Evolutionary conservation across 305 asterid species (phyloP), one percentile per base, ranked within the genome.

Genomic region (Fraxinus latifolia): DNA sequence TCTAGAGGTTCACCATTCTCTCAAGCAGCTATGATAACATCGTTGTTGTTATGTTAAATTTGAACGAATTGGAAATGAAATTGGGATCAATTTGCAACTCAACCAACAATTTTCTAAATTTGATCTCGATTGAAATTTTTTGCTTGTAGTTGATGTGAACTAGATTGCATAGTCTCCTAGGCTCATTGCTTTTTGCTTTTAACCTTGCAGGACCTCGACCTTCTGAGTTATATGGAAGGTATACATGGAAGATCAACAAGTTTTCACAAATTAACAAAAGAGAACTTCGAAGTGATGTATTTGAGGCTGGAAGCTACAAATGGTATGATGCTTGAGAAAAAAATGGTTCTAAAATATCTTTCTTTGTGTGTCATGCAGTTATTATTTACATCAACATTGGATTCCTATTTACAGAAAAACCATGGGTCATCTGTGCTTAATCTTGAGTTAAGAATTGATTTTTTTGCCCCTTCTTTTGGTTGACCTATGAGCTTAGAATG

Each of bases 221-320:
- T 85, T 85, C 94, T 17, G 93, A 90, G 58, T 89, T 96, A 73
- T 95, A 90, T 89, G 99, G 98, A 77, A 93, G 81, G 84, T 77
- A 91, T 87, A 93, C 98, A 8, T 96, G 99, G 99, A 96, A 91
- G 90, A 93, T 96, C 87, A 93, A 92, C 55, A 91, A 95, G 47
- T 95, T 93, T 84, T 92, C 98, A 73, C 95, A 92, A 87, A 90
- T 92, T 68, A 92, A 91, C 91, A 92, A 93, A 94, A 88, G 97
- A 87, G 99, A 96, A 85, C 97, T 92, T 67, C 92, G 96, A 83
- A 93, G 98, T 89, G 90, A 88, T 81, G 91, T 93, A 55, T 96
- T 95, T 91, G 98, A 93, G 87, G 96, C 90, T 87, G 98, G 99
- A 77, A 93, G 98, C 89, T 92, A 92, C 89, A 92, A 93, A 89